Evolutionary conservation across 2,329 filamentous ascomycete genomes (phyloP).

Genomic region (Fusarium sp.): DNA sequence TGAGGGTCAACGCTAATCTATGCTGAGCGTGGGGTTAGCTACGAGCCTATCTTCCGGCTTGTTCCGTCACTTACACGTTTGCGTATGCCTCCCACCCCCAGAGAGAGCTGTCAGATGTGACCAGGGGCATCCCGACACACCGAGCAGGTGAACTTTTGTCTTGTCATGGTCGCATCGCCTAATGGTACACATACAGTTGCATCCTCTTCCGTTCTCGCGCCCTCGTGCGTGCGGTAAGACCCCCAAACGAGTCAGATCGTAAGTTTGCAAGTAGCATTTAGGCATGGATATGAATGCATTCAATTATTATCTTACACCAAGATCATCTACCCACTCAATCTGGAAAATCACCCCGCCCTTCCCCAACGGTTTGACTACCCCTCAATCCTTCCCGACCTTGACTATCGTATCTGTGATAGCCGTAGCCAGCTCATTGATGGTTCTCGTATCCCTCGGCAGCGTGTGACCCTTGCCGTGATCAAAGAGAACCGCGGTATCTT

Average conservation of each 20-base stretch:
- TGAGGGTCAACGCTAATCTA: not conserved
- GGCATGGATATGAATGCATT: not conserved
- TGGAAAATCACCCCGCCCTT: not conserved
- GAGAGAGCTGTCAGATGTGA: not conserved
- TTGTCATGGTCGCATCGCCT: not conserved
- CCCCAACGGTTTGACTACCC: not conserved
- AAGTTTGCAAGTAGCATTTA: not conserved
- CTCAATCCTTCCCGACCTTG: not conserved
- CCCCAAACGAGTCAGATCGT: not conserved
- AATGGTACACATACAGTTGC: not conserved
- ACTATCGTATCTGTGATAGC: slow-evolving; percentile 4
- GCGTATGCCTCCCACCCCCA: not conserved
- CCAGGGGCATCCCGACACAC: not conserved
- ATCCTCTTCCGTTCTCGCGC: not conserved
- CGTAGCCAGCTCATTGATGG: slow-evolving; percentile 58
- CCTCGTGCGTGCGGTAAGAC: not conserved
- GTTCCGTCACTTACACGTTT: not conserved
- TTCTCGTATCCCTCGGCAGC: slow-evolving; percentile 65
- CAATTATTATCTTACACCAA: not conserved
- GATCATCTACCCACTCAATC: not conserved
- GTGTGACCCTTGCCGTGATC: slow-evolving; percentile 75
- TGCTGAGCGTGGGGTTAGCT: not conserved
- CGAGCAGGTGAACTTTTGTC: not conserved
- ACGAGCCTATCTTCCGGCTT: not conserved
- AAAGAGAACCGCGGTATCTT: slow-evolving; percentile 70